Evolutionary conservation across 345 rosid genomes (phyloP), one percentile per base, ranked within the genome.

Genomic region (Anastatica hierochuntica): DNA sequence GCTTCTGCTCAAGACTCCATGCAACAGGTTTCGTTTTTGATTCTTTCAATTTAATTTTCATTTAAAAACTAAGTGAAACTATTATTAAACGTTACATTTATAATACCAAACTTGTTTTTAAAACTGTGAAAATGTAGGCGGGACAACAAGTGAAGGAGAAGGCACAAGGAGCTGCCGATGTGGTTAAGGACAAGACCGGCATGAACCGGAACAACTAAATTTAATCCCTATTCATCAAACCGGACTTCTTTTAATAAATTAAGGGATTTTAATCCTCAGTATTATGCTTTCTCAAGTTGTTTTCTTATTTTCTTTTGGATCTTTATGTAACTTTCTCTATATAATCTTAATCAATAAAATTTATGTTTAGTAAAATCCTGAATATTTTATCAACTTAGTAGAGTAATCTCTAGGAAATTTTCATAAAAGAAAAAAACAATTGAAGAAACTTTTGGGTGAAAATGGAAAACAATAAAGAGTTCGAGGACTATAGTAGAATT

Each of bases 121-220:
- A 33, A 12, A 35, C 35, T 34, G 44, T 64, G 26, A 40, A 24
- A 23, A 19, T 5, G 36, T 17, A 86, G 95, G 61, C 83, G 10
- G 85, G 85, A 11, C 71, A 73, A 70, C 83, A 79, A 71, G 7
- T 81, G 68, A 71, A 65, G 72, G 69, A 62, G 4, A 77, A 67
- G 63, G 83, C 89, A 53, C 74, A 76, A 65, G 94, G 77, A 53
- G 87, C 90, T 41, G 77, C 75, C 33, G 85, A 84, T n/a, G 84
- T 82, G 2, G 83, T 77, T 1, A 81, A 73, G 79, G 60, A 81
- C 42, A 83, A 83, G 26, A 75, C 83, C 8, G 83, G 80, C 34
- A 47, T 69, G 79, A 80, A 77, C 62, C 75, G 72, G 13, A 65
- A 49, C 63, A 27, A 21, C 12, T 49, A 26, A 56, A 24, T 1